A percentile compares a stretch with the other conserved stretches of the same genome.
These are phyloP conservation scores for Pontederia crassipes DNA, from an alignment of 176 grass and related monocot species.

Conservation along the genomic window DNA sequence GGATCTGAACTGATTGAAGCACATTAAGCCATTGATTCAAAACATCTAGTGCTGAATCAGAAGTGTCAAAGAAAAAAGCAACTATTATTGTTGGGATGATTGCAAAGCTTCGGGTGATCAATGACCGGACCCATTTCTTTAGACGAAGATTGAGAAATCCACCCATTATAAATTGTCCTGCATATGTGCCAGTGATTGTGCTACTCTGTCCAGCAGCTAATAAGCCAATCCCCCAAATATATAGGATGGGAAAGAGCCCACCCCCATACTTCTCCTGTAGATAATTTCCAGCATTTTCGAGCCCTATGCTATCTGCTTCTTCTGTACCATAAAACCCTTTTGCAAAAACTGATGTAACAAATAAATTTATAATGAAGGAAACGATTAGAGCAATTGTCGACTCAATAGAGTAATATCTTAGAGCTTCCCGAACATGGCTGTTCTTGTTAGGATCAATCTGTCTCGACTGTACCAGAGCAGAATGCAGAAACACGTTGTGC, in stretches of 20 bases:
- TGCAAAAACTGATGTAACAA: constrained; percentile 15
- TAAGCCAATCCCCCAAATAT: constrained; percentile 15
- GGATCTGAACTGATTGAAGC: constrained; percentile 15
- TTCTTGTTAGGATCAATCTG: constrained; percentile 13
- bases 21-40: constrained; percentile 19
- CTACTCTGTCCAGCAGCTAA: constrained; percentile 14
- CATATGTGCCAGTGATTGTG: constrained; percentile 12
- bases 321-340: constrained; percentile 15
- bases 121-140: constrained; percentile 12
- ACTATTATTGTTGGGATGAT: constrained; percentile 9
- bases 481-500: constrained; percentile 12
- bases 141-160: constrained; percentile 13
- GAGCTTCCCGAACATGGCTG: constrained; percentile 2
- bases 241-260: constrained; percentile 7
- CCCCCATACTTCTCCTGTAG: constrained; percentile 11
- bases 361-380: constrained; percentile 9
- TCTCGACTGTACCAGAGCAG: constrained; percentile 14
- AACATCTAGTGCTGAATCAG: constrained; percentile 13
- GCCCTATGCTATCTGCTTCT: constrained; percentile 10
- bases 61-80: constrained; percentile 11
- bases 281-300: constrained; percentile 15
- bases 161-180: constrained; percentile 15
- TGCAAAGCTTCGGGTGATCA: constrained; percentile 16
- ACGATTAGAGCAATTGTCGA: constrained; percentile 8
- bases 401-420: constrained; percentile 18